Conservation (phyloP, 805 yeast species). For the Candida broadrunensis region DNA sequence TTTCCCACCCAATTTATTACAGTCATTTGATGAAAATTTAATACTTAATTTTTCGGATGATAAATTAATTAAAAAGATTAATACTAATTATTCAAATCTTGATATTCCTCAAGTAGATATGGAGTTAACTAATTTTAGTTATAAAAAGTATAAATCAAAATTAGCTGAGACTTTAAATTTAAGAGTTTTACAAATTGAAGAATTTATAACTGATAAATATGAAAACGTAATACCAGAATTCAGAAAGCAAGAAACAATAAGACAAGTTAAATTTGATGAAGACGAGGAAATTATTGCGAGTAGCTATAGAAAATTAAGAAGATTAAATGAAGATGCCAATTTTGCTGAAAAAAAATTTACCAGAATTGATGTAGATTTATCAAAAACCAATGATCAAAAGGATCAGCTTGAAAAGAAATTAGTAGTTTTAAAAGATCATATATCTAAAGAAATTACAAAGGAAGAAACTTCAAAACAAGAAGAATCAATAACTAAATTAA, state of each 20-base stretch:
- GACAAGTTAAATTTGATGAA: slow-evolving; percentile 30
- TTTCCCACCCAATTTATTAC: slow-evolving; percentile 16
- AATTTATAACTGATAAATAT: slow-evolving; percentile 8
- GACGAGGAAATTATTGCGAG: slow-evolving; percentile 32
- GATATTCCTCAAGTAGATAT: not conserved
- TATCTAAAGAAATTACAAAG: slow-evolving; percentile 3
- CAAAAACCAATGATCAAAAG: slow-evolving; percentile 14
- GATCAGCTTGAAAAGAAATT: slow-evolving; percentile 12
- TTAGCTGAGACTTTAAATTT: slow-evolving; percentile 24
- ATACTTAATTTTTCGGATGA: slow-evolving; percentile 18
- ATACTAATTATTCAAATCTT: slow-evolving; percentile 9
- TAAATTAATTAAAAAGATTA: slow-evolving; percentile 18
- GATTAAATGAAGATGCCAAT: slow-evolving; percentile 33
- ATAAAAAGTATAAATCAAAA: slow-evolving; percentile 23
- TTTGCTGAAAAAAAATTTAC: slow-evolving; percentile 29
- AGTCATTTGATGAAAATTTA: slow-evolving; percentile 17
- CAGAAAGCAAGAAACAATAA: slow-evolving; percentile 22
- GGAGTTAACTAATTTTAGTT: slow-evolving; percentile 13
- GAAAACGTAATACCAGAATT: slow-evolving; percentile 16
- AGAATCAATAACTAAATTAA: slow-evolving; percentile 16
- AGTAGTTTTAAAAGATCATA: slow-evolving; percentile 7
- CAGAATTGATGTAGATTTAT: slow-evolving; percentile 28
- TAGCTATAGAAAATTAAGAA: slow-evolving; percentile 27
- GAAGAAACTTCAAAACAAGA: slow-evolving; percentile 16
- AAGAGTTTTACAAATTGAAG: slow-evolving; percentile 18